A percentile compares a stretch with the other conserved stretches of the same genome.
phyloP scores from a whole-genome alignment of 306 rosid genomes.

The Luffa acutangula region DNA sequence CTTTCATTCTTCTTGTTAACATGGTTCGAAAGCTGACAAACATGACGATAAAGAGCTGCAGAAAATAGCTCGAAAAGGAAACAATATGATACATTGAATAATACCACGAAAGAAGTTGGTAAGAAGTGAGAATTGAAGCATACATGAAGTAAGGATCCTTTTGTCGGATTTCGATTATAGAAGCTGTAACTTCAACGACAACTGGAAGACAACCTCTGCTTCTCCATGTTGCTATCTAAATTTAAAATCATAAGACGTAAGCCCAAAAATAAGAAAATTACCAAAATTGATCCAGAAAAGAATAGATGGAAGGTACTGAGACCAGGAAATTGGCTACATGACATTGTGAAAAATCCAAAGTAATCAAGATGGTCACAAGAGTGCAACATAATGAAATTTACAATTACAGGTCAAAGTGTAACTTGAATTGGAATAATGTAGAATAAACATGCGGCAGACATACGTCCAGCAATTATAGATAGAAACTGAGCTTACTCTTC shows the following conservation, averaged over 20 bases:
- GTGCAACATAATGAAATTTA: neutral
- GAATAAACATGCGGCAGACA: neutral
- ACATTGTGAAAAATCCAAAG: neutral
- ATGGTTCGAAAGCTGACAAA: neutral
- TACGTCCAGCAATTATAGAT: neutral
- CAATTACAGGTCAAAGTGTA: neutral
- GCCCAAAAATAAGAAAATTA: neutral
- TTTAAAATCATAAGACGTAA: neutral
- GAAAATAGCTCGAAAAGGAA: neutral
- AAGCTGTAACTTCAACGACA: constrained; percentile 56
- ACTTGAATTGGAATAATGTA: neutral
- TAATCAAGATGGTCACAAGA: neutral
- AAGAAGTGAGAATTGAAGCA: neutral
- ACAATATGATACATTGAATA: neutral
- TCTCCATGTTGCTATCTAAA: constrained; percentile 67
- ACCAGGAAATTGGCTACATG: neutral
- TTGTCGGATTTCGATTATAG: constrained; percentile 57
- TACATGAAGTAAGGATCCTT: constrained; percentile 60
- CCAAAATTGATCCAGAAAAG: neutral
- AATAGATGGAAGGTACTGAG: neutral
- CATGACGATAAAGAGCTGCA: neutral
- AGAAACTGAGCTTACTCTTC: constrained; percentile 34
- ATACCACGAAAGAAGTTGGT: neutral
- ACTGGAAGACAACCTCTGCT: constrained; percentile 82
- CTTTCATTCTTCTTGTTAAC: neutral